A percentile compares a stretch with the other conserved stretches of the same genome.
phyloP scores from a whole-genome alignment of 176 grass and related monocot species.

The Saccharum spontaneum region DNA sequence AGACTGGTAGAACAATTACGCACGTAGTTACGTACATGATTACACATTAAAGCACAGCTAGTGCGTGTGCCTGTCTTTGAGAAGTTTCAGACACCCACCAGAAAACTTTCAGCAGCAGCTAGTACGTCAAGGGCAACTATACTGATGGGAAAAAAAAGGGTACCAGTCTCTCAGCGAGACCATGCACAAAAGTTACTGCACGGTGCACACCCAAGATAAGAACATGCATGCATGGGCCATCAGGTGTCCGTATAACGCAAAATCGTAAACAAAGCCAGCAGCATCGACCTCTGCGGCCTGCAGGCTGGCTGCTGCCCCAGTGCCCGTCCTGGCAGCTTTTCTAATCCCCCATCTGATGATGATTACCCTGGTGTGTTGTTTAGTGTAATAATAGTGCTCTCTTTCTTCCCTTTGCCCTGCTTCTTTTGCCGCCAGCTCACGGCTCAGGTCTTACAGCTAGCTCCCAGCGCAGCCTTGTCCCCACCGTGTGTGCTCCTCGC shows the following conservation, averaged over 20 bases:
- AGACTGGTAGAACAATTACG: neutral
- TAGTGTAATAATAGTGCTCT: neutral
- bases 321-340: neutral
- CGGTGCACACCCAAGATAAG: too few relatives aligned
- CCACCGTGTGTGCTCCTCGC: slow-evolving; percentile 15
- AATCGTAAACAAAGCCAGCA: neutral
- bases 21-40: neutral
- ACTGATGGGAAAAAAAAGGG: too few relatives aligned
- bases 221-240: neutral
- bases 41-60: neutral
- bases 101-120: neutral
- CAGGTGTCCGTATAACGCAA: neutral
- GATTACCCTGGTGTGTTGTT: slow-evolving; percentile 32
- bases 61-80: neutral
- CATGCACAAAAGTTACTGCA: too few relatives aligned
- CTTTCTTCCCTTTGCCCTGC: neutral
- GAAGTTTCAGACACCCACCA: neutral
- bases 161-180: too few relatives aligned
- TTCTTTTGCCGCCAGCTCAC: slow-evolving; percentile 66
- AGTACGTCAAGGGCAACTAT: too few relatives aligned
- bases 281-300: neutral
- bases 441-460: slow-evolving; percentile 62
- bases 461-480: slow-evolving; percentile 48
- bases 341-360: slow-evolving; percentile 34
- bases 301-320: neutral